Evolutionary conservation across 345 rosid species (phyloP).

Genomic region (Trapa bicornis): DNA sequence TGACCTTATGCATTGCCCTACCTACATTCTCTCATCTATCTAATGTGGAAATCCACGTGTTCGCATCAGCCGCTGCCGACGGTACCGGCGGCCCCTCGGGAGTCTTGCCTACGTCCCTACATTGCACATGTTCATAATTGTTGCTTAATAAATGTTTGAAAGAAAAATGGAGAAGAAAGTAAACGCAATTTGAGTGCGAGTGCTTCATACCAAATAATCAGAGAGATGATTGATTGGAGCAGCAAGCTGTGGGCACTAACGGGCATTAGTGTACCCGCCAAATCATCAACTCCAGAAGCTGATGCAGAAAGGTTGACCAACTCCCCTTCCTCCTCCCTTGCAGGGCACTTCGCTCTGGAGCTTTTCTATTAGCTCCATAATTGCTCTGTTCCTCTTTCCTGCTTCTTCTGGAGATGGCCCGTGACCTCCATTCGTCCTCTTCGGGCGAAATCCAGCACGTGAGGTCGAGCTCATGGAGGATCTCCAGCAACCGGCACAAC

Average conservation of each 20-base stretch:
- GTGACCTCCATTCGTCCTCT: neutral
- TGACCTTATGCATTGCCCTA: too few relatives aligned
- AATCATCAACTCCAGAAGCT: neutral
- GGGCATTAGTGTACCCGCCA: neutral
- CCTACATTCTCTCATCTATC: neutral
- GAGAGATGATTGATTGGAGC: neutral
- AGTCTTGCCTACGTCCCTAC: neutral
- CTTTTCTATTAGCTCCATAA: neutral
- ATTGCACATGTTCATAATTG: neutral
- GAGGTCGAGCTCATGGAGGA: constrained; percentile 28
- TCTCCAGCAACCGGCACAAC: constrained; percentile 12
- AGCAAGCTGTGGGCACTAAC: neutral
- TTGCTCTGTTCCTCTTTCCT: neutral
- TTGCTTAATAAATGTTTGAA: neutral
- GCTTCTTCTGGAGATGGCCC: neutral
- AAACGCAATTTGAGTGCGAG: too few relatives aligned
- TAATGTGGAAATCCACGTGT: neutral
- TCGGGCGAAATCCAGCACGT: constrained; percentile 19
- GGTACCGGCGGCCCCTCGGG: neutral
- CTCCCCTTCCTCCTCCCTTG: neutral
- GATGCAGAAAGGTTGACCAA: neutral
- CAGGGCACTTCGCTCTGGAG: neutral
- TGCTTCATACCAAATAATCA: too few relatives aligned
- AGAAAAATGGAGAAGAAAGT: too few relatives aligned
- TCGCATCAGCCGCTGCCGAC: neutral